phyloP scores from a whole-genome alignment of 1,284 basidiomycete species.

The Tausonia pullulans region DNA sequence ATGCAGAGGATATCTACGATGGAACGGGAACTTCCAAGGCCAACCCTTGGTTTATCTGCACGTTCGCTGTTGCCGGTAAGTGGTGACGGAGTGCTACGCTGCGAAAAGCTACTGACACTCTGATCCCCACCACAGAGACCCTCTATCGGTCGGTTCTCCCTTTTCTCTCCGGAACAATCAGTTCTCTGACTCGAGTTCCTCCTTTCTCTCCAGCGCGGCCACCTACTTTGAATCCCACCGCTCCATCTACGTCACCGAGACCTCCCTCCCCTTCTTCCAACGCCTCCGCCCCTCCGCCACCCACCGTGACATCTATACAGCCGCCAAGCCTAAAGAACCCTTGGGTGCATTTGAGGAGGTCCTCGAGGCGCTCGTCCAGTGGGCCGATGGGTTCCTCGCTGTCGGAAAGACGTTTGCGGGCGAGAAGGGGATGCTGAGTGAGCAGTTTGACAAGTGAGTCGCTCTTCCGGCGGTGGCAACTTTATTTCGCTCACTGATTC shows the following conservation, averaged over 20 bases:
- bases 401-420: constrained; percentile 24
- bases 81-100: too few relatives aligned
- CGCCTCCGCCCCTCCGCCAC: constrained; percentile 21
- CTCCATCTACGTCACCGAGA: constrained; percentile 22
- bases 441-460: constrained; percentile 35
- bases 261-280: constrained; percentile 29
- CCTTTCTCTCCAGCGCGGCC: constrained; percentile 15
- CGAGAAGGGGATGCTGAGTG: constrained; percentile 31
- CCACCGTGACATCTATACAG: too few relatives aligned
- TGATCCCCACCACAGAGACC: constrained; percentile 24
- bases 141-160: constrained; percentile 24
- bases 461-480: neutral
- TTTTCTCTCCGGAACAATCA: neutral
- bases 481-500: neutral
- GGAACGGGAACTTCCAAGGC: constrained; percentile 31
- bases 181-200: neutral
- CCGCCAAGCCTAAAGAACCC: too few relatives aligned
- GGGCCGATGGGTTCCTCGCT: constrained; percentile 31
- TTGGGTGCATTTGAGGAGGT: constrained; percentile 19
- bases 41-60: constrained; percentile 39
- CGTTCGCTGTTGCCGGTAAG: constrained; percentile 26
- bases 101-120: too few relatives aligned
- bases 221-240: constrained; percentile 19
- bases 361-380: constrained; percentile 21
- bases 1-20: constrained; percentile 37